Percentiles rank a stretch among this genome's conserved stretches.
phyloP scores from a whole-genome alignment of 441 rosid species.

The Manihot esculenta region DNA sequence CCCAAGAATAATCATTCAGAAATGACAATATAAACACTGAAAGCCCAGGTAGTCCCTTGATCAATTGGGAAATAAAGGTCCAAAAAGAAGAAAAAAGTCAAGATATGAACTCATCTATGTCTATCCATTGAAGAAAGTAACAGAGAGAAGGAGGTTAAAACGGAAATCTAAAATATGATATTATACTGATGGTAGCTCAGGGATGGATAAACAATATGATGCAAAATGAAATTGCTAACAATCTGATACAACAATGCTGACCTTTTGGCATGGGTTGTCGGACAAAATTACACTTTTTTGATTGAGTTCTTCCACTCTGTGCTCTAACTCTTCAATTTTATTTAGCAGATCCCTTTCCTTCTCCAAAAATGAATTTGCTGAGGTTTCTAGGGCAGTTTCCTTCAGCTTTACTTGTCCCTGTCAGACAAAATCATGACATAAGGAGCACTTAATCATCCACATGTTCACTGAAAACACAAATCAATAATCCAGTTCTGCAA shows the following conservation, averaged over 20 bases:
- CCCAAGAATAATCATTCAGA: background rate
- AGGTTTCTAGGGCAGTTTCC: slow-evolving; percentile 58
- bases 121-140: background rate
- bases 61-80: background rate
- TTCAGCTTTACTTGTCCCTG: slow-evolving; percentile 66
- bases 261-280: slow-evolving; percentile 35
- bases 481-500: background rate
- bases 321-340: slow-evolving; percentile 59
- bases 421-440: slow-evolving; percentile 16
- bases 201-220: background rate
- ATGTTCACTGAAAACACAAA: background rate
- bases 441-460: background rate
- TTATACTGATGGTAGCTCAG: background rate
- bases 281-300: slow-evolving; percentile 27
- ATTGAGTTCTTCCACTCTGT: slow-evolving; percentile 49
- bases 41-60: background rate
- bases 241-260: slow-evolving; percentile 24
- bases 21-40: background rate
- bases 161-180: background rate
- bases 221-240: background rate
- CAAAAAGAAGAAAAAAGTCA: background rate
- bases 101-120: slow-evolving; percentile 1
- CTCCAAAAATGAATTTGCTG: slow-evolving; percentile 44
- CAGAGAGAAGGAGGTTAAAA: background rate
- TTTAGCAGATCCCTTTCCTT: slow-evolving; percentile 58